Percentiles rank a stretch among this genome's conserved stretches.
These are phyloP conservation scores for Yamadazyma aaseri DNA, from an alignment of 1,139 yeast species.

Conservation along the genomic window DNA sequence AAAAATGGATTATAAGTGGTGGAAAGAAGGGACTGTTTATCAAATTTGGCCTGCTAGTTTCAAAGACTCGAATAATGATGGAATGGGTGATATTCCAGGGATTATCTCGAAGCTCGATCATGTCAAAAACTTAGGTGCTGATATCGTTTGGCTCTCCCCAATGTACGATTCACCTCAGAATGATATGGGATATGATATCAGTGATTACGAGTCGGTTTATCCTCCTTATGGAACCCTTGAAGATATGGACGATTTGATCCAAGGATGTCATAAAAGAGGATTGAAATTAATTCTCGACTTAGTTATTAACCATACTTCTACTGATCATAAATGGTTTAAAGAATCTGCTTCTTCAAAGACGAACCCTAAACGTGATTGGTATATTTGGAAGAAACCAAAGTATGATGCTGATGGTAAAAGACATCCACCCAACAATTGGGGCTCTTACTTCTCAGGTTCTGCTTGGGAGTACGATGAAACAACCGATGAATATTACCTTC, in stretches of 20 bases:
- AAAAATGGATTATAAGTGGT: constrained; percentile 35
- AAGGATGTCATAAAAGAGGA: constrained; percentile 47
- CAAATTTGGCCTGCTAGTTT: constrained; percentile 62
- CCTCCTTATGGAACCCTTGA: constrained; percentile 54
- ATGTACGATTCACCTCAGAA: constrained; percentile 60
- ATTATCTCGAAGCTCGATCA: constrained; percentile 53
- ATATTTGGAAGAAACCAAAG: constrained; percentile 53
- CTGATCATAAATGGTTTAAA: constrained; percentile 57
- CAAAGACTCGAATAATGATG: constrained; percentile 60
- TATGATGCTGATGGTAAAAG: constrained; percentile 44
- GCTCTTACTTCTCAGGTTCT: constrained; percentile 51
- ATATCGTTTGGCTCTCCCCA: constrained; percentile 58
- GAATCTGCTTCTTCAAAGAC: constrained; percentile 53
- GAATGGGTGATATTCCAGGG: constrained; percentile 57
- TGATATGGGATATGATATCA: constrained; percentile 66
- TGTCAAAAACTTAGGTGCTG: constrained; percentile 51
- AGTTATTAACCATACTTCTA: constrained; percentile 60
- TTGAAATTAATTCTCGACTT: constrained; percentile 55
- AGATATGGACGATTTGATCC: constrained; percentile 49
- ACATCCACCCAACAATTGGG: constrained; percentile 60
- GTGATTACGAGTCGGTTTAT: constrained; percentile 52
- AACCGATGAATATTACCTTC: constrained; percentile 55
- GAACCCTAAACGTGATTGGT: constrained; percentile 63
- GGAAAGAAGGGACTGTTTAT: constrained; percentile 58
- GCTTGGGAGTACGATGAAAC: constrained; percentile 58